Percentiles rank a stretch among this genome's conserved stretches.
These are phyloP conservation scores for Rubia occidens DNA, from an alignment of 305 asterid genomes.

Conservation along the genomic window DNA sequence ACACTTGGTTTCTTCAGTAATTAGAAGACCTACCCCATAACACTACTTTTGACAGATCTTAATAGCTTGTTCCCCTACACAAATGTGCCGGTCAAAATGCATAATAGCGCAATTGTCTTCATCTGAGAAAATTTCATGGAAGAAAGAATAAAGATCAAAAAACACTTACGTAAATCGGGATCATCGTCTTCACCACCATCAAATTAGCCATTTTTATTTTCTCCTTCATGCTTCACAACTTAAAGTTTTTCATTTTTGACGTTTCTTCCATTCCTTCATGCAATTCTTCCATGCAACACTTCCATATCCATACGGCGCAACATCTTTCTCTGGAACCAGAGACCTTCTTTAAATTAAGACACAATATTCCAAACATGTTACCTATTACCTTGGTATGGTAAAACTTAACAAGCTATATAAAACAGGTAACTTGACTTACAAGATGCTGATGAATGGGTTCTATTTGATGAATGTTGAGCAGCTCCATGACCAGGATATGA, in stretches of 20 bases:
- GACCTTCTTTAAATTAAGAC: conserved; percentile 56
- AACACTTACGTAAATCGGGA: conserved; percentile 50
- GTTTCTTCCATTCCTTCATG: conserved; percentile 79
- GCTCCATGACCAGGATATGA: conserved; percentile 30
- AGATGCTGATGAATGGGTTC: conserved; percentile 33
- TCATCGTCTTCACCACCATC: conserved; percentile 38
- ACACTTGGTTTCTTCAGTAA: background rate
- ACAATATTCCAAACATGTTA: conserved; percentile 11
- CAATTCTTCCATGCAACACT: conserved; percentile 95
- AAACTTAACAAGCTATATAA: conserved; percentile 7
- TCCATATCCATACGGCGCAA: conserved; percentile 74
- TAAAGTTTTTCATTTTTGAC: conserved; percentile 59
- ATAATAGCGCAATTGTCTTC: background rate
- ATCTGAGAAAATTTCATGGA: background rate
- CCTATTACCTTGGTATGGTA: background rate
- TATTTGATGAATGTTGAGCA: conserved; percentile 31
- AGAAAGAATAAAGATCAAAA: conserved; percentile 2
- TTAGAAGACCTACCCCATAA: conserved; percentile 49
- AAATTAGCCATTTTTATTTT: conserved; percentile 27
- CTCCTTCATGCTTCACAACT: conserved; percentile 55
- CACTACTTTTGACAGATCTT: background rate
- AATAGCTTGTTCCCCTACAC: background rate
- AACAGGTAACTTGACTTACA: conserved; percentile 29
- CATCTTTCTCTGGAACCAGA: conserved; percentile 74
- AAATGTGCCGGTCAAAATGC: background rate